Percentiles rank a stretch among this genome's conserved stretches.
Evolutionary conservation across 2,329 filamentous ascomycete species (phyloP).

Genomic region (Ophiostoma tasmaniense): DNA sequence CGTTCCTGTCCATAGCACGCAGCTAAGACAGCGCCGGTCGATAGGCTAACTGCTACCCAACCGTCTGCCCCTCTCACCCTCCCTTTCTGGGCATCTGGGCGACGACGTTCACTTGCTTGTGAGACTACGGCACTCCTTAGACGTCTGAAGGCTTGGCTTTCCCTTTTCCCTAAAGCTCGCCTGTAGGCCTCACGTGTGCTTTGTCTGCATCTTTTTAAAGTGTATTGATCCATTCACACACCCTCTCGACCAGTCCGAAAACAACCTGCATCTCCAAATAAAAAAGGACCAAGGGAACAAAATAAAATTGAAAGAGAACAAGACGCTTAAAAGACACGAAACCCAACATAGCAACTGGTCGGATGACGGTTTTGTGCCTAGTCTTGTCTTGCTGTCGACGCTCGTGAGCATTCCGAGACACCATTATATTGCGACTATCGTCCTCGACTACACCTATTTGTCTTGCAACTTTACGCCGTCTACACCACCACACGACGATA

Average conservation of each 20-base stretch:
- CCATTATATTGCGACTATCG: neutral
- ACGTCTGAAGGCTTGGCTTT: neutral
- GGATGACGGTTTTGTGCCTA: conserved; percentile 8
- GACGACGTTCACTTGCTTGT: neutral
- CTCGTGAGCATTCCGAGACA: conserved; percentile 9
- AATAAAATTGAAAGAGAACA: neutral
- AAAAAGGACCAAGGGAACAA: neutral
- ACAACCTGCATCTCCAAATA: neutral
- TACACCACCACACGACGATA: neutral
- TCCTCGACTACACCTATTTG: neutral
- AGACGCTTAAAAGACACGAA: neutral
- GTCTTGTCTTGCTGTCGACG: neutral
- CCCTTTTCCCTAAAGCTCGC: neutral
- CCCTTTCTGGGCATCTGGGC: neutral
- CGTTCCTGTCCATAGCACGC: conserved; percentile 15
- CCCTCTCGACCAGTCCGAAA: neutral
- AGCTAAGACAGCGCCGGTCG: conserved; percentile 12
- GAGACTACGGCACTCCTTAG: neutral
- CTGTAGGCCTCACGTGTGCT: neutral
- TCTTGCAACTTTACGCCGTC: too few relatives aligned
- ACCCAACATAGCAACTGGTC: conserved; percentile 11
- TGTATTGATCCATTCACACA: neutral
- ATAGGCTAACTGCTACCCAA: conserved; percentile 14
- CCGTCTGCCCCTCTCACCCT: neutral
- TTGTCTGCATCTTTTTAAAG: neutral